phyloP scores from a whole-genome alignment of 257 asterid genomes.

The Fraxinus anomala region DNA sequence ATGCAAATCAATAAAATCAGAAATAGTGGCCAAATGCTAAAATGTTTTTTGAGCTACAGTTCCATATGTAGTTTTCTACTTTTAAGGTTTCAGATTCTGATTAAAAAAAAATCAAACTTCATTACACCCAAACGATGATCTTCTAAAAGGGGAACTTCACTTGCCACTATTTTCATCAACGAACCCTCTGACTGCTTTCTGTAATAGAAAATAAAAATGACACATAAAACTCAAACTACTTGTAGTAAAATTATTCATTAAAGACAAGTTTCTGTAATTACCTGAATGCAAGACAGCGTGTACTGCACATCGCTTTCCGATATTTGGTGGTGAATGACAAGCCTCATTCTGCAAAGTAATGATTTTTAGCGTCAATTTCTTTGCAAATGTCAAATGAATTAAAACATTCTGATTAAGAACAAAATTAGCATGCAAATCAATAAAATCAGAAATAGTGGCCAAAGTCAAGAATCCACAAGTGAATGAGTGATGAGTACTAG shows the following conservation, averaged over 20 bases:
- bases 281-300: slow-evolving; percentile 80
- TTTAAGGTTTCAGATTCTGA: not conserved
- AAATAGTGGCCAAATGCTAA: not conserved
- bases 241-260: not conserved
- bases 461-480: not conserved
- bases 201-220: slow-evolving; percentile 26
- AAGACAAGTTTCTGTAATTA: slow-evolving; percentile 19
- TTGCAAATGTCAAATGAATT: not conserved
- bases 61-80: slow-evolving; percentile 1
- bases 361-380: not conserved
- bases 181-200: slow-evolving; percentile 59
- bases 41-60: slow-evolving; percentile 9
- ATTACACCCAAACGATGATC: not conserved
- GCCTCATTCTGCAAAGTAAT: slow-evolving; percentile 55
- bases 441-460: not conserved
- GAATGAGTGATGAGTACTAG: not conserved
- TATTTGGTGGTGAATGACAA: slow-evolving; percentile 89
- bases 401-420: not conserved
- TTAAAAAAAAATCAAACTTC: not conserved
- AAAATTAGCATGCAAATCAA: not conserved
- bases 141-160: slow-evolving; percentile 23
- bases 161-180: slow-evolving; percentile 44
- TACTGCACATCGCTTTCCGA: slow-evolving; percentile 79
- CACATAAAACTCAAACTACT: slow-evolving; percentile 11
- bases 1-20: not conserved